phyloP scores from a whole-genome alignment of 805 yeast species.

The Vanderwaltozyma tropicalis region DNA sequence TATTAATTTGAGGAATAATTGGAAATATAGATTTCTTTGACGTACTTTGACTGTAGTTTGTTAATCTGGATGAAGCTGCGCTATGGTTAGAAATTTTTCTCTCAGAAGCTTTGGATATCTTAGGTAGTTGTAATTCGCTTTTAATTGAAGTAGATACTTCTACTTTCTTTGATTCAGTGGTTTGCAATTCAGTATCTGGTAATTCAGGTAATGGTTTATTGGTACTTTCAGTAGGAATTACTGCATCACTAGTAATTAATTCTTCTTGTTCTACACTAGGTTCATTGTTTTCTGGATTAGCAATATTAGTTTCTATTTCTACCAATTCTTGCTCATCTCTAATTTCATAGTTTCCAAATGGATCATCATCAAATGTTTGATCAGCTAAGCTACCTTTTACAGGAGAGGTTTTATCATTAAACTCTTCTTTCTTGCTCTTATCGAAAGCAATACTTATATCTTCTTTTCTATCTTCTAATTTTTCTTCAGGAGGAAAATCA shows the following conservation, averaged over 20 bases:
- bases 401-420: too few relatives aligned
- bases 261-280: not conserved
- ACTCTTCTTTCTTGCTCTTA: too few relatives aligned
- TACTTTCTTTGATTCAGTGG: too few relatives aligned
- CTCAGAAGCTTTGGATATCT: too few relatives aligned
- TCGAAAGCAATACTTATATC: not conserved
- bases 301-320: not conserved
- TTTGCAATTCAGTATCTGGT: too few relatives aligned
- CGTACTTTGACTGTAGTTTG: not conserved
- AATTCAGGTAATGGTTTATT: not conserved
- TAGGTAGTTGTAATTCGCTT: too few relatives aligned
- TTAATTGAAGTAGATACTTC: too few relatives aligned
- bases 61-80: too few relatives aligned
- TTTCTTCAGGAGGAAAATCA: too few relatives aligned
- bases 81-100: not conserved
- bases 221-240: too few relatives aligned
- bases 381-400: not conserved
- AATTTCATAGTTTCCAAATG: constrained; percentile 19
- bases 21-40: constrained; percentile 11
- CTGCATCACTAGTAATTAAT: too few relatives aligned
- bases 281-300: not conserved
- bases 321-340: not conserved
- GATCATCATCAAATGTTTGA: constrained; percentile 22
- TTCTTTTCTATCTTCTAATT: not conserved
- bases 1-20: constrained; percentile 6